Evolutionary conservation across 2,329 filamentous ascomycete genomes (phyloP).

Genomic region (Pseudogymnoascus sp.): DNA sequence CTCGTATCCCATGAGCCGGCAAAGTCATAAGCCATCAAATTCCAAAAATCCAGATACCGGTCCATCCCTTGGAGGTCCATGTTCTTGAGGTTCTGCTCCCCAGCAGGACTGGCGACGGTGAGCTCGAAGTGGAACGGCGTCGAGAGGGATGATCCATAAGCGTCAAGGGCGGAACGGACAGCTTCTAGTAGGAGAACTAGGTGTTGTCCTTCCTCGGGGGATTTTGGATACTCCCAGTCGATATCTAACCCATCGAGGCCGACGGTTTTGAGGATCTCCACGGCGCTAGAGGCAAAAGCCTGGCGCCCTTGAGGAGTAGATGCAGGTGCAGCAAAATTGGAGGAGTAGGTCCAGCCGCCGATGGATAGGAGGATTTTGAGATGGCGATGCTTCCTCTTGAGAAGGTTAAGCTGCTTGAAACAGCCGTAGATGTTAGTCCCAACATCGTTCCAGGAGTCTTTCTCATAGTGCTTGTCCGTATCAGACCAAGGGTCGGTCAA

Average conservation of each 20-base stretch:
- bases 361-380: constrained; percentile 81
- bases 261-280: constrained; percentile 67
- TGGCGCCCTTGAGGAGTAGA: constrained; percentile 60
- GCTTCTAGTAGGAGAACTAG: constrained; percentile 50
- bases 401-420: constrained; percentile 76
- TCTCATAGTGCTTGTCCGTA: constrained; percentile 63
- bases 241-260: constrained; percentile 68
- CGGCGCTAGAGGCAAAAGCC: constrained; percentile 63
- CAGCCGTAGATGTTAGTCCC: constrained; percentile 83
- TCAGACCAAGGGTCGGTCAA: constrained; percentile 57
- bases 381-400: constrained; percentile 73
- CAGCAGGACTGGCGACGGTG: constrained; percentile 56
- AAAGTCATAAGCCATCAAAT: constrained; percentile 83
- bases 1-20: constrained; percentile 69
- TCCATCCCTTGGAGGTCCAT: constrained; percentile 59
- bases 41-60: constrained; percentile 61
- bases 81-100: constrained; percentile 51
- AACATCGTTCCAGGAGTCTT: constrained; percentile 59
- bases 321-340: constrained; percentile 70
- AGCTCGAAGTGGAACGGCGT: constrained; percentile 47
- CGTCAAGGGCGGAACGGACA: constrained; percentile 49
- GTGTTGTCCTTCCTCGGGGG: constrained; percentile 44
- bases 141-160: constrained; percentile 40
- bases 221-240: constrained; percentile 60
- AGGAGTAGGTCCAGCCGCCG: constrained; percentile 86